Evolutionary conservation across 208 protist species (phyloP).

Genomic region (Trypanosoma lewisi): DNA sequence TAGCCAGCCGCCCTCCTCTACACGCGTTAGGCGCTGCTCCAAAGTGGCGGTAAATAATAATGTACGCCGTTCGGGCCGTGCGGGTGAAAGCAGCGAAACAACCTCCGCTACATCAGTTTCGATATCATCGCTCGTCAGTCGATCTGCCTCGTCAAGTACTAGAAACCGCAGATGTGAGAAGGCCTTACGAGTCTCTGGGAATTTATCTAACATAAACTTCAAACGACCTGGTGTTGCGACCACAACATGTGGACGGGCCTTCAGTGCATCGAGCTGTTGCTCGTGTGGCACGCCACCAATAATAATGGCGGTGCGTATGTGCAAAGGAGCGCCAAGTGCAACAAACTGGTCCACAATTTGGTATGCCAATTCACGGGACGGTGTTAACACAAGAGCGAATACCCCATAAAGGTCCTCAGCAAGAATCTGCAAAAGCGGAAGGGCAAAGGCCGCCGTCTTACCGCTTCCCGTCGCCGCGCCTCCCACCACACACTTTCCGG

Average conservation of each 20-base stretch:
- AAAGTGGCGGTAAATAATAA: slow-evolving; percentile 84
- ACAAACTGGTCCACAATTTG: slow-evolving; percentile 94
- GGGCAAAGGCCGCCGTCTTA: slow-evolving; percentile 98
- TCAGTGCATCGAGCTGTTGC: slow-evolving; percentile 73
- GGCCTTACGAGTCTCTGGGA: slow-evolving; percentile 51
- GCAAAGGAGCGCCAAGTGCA: slow-evolving; percentile 73
- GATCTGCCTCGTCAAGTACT: slow-evolving; percentile 87
- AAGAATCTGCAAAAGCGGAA: slow-evolving; percentile 96
- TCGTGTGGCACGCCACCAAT: slow-evolving; percentile 80
- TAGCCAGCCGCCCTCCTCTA: slow-evolving; percentile 28
- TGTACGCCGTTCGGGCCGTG: slow-evolving; percentile 35
- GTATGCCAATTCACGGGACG: slow-evolving; percentile 96
- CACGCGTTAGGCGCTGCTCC: slow-evolving; percentile 46
- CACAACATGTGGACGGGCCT: slow-evolving; percentile 74
- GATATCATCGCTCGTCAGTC: slow-evolving; percentile 77
- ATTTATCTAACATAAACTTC: slow-evolving; percentile 51
- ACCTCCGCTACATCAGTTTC: slow-evolving; percentile 45
- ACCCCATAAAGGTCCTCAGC: slow-evolving; percentile 96
- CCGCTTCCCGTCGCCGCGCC: slow-evolving; percentile 95
- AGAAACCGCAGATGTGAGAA: slow-evolving; percentile 77
- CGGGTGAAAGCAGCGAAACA: slow-evolving; percentile 36
- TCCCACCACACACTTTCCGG: slow-evolving; percentile 91
- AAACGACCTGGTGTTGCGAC: slow-evolving; percentile 82
- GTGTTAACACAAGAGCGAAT: slow-evolving; percentile 96
- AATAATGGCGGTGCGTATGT: slow-evolving; percentile 60